Conservation (phyloP, 2,329 filamentous ascomycete genomes). For the Exserohilum turcica region DNA sequence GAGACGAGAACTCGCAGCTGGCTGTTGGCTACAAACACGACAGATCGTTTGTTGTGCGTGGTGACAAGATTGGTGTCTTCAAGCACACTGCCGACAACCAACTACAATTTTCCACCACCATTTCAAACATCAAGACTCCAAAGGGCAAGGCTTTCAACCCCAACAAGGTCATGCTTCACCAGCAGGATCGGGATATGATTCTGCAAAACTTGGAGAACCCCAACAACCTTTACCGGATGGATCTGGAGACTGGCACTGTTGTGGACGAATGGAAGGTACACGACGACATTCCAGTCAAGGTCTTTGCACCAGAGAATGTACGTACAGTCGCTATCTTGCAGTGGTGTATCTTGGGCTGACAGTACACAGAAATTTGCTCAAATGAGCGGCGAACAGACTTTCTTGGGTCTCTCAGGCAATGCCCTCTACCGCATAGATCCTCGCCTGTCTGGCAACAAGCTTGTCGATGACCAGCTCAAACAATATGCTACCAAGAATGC, state of each 20-base stretch:
- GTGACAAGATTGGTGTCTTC: slow-evolving; percentile 98
- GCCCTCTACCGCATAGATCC: slow-evolving; percentile 94
- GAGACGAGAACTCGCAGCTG: slow-evolving; percentile 88
- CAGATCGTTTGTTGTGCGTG: slow-evolving; percentile 93
- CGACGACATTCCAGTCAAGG: slow-evolving; percentile 90
- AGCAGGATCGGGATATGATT: slow-evolving; percentile 87
- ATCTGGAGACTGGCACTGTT: slow-evolving; percentile 95
- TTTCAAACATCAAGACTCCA: slow-evolving; percentile 91
- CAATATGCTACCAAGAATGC: slow-evolving; percentile 97
- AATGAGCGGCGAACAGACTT: slow-evolving; percentile 93
- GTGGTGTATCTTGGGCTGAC: slow-evolving; percentile 27
- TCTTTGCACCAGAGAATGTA: slow-evolving; percentile 86
- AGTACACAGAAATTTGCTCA: slow-evolving; percentile 83
- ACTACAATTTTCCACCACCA: slow-evolving; percentile 94
- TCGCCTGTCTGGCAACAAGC: slow-evolving; percentile 84
- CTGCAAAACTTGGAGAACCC: slow-evolving; percentile 82
- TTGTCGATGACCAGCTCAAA: slow-evolving; percentile 91
- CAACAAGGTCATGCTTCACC: slow-evolving; percentile 95
- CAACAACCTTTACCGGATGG: slow-evolving; percentile 94
- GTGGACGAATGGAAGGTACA: slow-evolving; percentile 99
- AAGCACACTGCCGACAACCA: slow-evolving; percentile 93
- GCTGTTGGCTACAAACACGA: slow-evolving; percentile 98
- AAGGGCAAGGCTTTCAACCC: slow-evolving; percentile 82
- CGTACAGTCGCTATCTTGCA: slow-evolving; percentile 27
- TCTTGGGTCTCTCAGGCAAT: slow-evolving; percentile 90